phyloP scores from a whole-genome alignment of 139 green algal genomes.

The Micractinium sp. region DNA sequence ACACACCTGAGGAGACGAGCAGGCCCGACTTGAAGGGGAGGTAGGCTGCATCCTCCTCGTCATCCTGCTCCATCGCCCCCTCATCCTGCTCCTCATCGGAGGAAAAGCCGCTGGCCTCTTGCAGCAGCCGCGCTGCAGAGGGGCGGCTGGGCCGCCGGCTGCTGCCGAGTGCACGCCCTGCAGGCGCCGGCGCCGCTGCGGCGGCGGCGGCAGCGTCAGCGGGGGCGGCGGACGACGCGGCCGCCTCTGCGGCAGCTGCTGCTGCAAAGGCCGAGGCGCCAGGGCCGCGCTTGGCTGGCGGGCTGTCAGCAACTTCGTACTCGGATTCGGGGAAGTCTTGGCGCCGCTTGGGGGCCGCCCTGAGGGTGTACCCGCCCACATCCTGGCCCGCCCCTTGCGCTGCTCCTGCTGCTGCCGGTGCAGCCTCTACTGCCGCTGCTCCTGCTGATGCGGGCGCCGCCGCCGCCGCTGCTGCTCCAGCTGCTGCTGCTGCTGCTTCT shows the following conservation, averaged over 20 bases:
- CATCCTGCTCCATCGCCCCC: not conserved
- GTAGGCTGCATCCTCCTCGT: conserved; percentile 1
- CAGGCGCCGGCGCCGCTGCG: not conserved
- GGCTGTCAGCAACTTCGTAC: not conserved
- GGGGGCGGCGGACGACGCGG: not conserved
- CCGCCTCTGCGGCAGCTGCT: not conserved
- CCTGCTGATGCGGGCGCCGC: not conserved
- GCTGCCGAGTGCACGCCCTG: not conserved
- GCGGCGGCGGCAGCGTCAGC: not conserved
- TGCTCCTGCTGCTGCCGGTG: not conserved
- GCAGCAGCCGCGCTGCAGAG: not conserved
- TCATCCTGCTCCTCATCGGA: conserved; percentile 12
- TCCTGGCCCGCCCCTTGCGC: not conserved
- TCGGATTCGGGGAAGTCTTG: not conserved
- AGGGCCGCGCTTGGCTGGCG: conserved; percentile 9
- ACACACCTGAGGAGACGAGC: not conserved
- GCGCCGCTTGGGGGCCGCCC: conserved; percentile 15
- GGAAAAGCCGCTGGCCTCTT: not conserved
- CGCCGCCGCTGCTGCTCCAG: not conserved
- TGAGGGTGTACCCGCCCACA: not conserved
- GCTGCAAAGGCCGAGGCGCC: not conserved
- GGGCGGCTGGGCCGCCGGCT: not conserved
- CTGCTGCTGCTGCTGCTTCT: not conserved
- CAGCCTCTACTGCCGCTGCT: not conserved
- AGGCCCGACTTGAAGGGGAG: conserved; percentile 22